Evolutionary conservation across 2,329 filamentous ascomycete species (phyloP).

Genomic region (Colletotrichum kahawae): DNA sequence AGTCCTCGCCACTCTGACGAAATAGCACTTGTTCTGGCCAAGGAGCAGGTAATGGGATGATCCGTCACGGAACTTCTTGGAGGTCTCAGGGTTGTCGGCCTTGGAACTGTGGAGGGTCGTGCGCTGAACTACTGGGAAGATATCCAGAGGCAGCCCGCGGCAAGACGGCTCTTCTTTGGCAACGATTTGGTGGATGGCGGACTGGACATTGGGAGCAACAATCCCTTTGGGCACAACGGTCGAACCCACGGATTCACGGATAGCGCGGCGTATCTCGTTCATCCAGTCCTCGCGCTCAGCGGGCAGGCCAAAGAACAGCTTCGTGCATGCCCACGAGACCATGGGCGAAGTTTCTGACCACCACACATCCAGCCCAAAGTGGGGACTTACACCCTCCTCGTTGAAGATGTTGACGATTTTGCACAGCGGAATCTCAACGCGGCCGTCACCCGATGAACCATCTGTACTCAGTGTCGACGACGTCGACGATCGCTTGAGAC

Average conservation of each 20-base stretch:
- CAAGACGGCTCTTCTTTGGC: constrained; percentile 46
- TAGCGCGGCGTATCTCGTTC: constrained; percentile 48
- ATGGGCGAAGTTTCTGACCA: constrained; percentile 53
- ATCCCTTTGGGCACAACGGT: constrained; percentile 36
- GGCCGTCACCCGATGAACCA: constrained; percentile 39
- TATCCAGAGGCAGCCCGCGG: constrained; percentile 33
- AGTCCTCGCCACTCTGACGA: constrained; percentile 54
- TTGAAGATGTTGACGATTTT: constrained; percentile 58
- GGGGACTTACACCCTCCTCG: constrained; percentile 53
- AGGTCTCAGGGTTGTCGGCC: constrained; percentile 44
- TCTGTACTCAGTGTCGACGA: constrained; percentile 31
- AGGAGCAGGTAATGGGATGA: constrained; percentile 60
- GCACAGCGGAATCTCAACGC: constrained; percentile 53
- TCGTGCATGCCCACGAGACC: constrained; percentile 50
- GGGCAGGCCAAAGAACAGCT: constrained; percentile 54
- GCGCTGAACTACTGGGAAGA: constrained; percentile 59
- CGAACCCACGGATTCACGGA: constrained; percentile 41
- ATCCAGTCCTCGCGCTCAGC: constrained; percentile 57
- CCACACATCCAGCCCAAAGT: constrained; percentile 61
- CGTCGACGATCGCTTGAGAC: constrained; percentile 27
- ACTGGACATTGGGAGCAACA: constrained; percentile 51
- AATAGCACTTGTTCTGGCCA: constrained; percentile 57
- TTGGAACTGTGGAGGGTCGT: constrained; percentile 45
- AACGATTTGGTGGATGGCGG: constrained; percentile 52
- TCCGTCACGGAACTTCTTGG: constrained; percentile 52